Base-by-base conservation (phyloP, 1,284 basidiomycete genomes). In the Cystobasidium sp. region DNA sequence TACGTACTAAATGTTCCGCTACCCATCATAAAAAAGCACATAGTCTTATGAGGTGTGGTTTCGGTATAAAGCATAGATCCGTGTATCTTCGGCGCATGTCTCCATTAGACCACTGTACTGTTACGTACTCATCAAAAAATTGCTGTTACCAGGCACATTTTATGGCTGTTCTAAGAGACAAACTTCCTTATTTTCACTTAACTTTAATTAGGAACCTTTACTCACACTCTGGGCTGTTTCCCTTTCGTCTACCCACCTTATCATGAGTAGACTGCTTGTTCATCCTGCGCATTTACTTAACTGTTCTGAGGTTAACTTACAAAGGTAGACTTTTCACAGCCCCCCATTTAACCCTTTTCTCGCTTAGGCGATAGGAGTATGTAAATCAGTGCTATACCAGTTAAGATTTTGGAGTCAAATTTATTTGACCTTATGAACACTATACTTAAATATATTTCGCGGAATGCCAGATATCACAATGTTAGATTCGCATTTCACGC, bases 361-460 rank as follows among this genome's bases (percentile, higher is more conserved):
- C 31, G 31, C 31, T 31, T 31, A 31, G 5, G 31, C 31, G 31
- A 31, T 31, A 5, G 5, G 31, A 41, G 64, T 74, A 78, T 77
- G 77, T 76, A 63, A 71, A 74, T 75, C 76, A 77, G 77, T 80
- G 77, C 78, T 80, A 70, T 78, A 80, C 77, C 77, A 75, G 68
- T 72, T 58, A 77, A 74, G 77, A 76, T 77, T 46, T 76, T 31
- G 1, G 5, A 31, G 31, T 31, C 31, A 31, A 31, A 5, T 31
- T 31, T 1, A 31, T 31, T 31, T 31, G 31, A 31, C 31, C 51
- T 31, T 39, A 64, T 77, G 74, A 73, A 76, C 77, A 71, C 73
- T 76, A 78, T 79, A 78, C 78, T 78, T 76, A 75, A 77, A 79
- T 78, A 78, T 78, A 76, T 80, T 79, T 80, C 78, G 78, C 76